These are phyloP conservation scores for Nakazawaea laoshanensis DNA, from an alignment of 805 yeast species.

Conservation along the genomic window DNA sequence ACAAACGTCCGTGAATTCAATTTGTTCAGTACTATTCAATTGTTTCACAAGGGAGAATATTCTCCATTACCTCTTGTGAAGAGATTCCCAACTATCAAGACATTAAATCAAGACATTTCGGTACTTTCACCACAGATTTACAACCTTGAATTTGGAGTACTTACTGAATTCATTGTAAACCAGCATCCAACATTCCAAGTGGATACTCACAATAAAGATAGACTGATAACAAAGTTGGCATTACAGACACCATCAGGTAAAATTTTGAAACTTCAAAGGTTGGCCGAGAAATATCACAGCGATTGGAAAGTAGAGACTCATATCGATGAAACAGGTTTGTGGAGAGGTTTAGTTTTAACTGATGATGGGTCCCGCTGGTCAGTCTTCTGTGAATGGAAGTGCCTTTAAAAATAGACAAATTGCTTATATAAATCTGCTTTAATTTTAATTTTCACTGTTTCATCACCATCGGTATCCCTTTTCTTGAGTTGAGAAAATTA, in stretches of 20 bases:
- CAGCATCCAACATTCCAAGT: conserved; percentile 46
- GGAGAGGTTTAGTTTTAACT: conserved; percentile 77
- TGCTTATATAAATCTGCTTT: background rate
- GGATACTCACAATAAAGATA: conserved; percentile 10
- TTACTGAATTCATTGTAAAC: conserved; percentile 55
- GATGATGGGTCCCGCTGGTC: conserved; percentile 78
- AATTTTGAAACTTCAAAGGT: conserved; percentile 47
- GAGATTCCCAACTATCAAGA: conserved; percentile 62
- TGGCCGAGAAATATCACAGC: conserved; percentile 37
- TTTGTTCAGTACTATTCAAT: conserved; percentile 45
- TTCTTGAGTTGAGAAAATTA: background rate
- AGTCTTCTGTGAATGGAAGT: conserved; percentile 87
- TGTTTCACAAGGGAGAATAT: conserved; percentile 61
- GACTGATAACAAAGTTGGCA: conserved; percentile 48
- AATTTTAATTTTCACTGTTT: background rate
- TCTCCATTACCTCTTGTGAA: conserved; percentile 62
- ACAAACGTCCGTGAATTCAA: conserved; percentile 42
- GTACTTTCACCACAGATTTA: conserved; percentile 78
- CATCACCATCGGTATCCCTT: too few relatives aligned
- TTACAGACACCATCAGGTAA: conserved; percentile 83
- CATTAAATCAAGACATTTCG: conserved; percentile 68
- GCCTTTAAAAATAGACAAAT: conserved; percentile 17
- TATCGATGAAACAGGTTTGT: conserved; percentile 66
- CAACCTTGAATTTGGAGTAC: conserved; percentile 43
- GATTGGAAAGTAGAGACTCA: conserved; percentile 53